These are phyloP conservation scores for Saccharomycopsis guyanensis DNA, from an alignment of 805 yeast species.

Conservation along the genomic window DNA sequence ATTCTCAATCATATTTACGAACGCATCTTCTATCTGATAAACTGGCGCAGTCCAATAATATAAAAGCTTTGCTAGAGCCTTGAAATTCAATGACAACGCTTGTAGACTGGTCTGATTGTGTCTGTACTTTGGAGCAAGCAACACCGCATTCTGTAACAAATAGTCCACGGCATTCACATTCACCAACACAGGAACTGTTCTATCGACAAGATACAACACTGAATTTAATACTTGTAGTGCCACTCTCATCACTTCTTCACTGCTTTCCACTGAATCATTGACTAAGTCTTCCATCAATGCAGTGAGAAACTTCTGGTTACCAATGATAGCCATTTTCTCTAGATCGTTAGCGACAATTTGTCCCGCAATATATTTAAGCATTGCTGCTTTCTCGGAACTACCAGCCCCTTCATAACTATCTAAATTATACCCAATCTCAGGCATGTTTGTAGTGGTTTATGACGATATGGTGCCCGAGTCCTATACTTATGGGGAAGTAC, in stretches of 20 bases:
- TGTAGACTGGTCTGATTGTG: neutral
- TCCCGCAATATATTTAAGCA: neutral
- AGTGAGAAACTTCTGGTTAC: neutral
- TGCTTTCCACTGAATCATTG: no score
- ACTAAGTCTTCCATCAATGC: neutral
- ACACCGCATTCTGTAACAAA: neutral
- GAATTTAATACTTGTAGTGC: neutral
- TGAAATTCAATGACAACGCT: conserved; percentile 12
- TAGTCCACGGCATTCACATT: neutral
- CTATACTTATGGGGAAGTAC: no score
- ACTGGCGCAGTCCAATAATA: neutral
- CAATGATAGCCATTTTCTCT: neutral
- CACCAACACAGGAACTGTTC: neutral
- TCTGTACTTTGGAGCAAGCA: neutral
- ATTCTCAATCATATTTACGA: neutral
- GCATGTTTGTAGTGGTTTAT: no score
- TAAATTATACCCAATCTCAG: neutral
- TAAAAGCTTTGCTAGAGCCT: conserved; percentile 8
- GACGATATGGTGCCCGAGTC: no score
- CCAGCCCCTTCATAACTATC: neutral
- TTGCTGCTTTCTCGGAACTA: neutral
- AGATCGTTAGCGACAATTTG: neutral
- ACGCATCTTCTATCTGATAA: neutral
- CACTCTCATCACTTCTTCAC: neutral
- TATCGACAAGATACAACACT: neutral